Evolutionary conservation across 305 asterid genomes (phyloP), one percentile per base, ranked within the genome.

Genomic region (Withania somnifera): DNA sequence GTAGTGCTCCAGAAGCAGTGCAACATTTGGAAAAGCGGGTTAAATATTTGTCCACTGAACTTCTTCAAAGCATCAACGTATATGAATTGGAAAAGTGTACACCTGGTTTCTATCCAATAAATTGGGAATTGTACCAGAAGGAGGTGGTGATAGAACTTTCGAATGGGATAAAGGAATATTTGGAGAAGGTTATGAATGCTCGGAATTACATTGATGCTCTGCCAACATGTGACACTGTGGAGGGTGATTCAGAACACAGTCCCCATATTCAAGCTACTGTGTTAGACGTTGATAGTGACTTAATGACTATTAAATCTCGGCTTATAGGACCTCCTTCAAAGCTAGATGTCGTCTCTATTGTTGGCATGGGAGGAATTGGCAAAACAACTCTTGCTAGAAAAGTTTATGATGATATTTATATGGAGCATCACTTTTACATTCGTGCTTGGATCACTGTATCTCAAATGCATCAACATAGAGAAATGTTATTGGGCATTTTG

Each of bases 361-460:
- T 69, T 60, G 68, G 68, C 40, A 60, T 60, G 68, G 36, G 67
- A 58, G 67, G 67, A 15, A 58, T 58, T 58, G 77, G 77, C 30
- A 68, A 68, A 34, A 68, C 78, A 10, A 45, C 78, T 69, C 54
- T 69, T 22, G 53, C 78, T 38, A 69, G 78, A 7, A 0, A 38
- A 69, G 54, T 69, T 69, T 38, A 69, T 34, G 78, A 69, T 38
- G 78, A 69, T 69, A n/a, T 45, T 69, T 69, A 69, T 4, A 69
- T 69, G 28, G 78, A 69, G 54, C 54, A 69, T 69, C 11, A 69
- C 78, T 69, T 69, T n/a, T 69, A 69, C 11, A 40, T 69, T 22
- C 78, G 54, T 38, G 50, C 78, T 22, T 69, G 78, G 78, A 69
- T 69, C 10, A 22, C 78, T 10, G 54, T 69, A 69, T 79, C 82